These are phyloP conservation scores for Malus hybrid DNA, from an alignment of 331 rosid genomes.

Conservation along the genomic window DNA sequence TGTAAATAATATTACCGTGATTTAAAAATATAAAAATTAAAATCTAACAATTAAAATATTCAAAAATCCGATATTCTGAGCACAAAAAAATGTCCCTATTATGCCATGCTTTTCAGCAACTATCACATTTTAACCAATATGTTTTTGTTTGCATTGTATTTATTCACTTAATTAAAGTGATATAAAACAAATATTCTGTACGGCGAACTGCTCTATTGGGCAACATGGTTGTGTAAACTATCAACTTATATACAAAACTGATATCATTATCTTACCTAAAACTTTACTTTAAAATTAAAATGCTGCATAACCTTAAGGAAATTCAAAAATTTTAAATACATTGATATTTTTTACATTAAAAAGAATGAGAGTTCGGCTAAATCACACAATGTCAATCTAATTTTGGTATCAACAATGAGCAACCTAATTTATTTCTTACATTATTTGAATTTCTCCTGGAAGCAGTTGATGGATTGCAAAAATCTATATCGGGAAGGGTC, in stretches of 20 bases:
- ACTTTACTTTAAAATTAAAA: neutral
- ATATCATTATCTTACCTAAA: neutral
- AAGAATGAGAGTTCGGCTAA: fast-evolving
- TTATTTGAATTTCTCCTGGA: no score
- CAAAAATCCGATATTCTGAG: no score
- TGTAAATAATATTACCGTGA: no score
- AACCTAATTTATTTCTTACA: no score
- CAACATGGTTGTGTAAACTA: neutral
- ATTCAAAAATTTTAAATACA: no score
- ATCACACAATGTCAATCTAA: fast-evolving
- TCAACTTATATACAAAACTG: no score
- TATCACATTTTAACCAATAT: neutral
- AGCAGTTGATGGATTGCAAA: neutral
- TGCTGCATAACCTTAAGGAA: neutral
- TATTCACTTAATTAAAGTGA: neutral
- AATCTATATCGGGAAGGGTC: neutral
- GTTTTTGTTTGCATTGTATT: no score
- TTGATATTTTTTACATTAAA: no score
- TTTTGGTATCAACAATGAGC: no score
- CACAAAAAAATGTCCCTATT: no score
- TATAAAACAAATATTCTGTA: neutral
- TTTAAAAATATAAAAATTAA: no score
- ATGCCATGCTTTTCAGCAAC: neutral
- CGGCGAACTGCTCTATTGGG: neutral
- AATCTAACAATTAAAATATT: no score